Conservation (phyloP, 805 yeast species). For the Yarrowia osloensis region DNA sequence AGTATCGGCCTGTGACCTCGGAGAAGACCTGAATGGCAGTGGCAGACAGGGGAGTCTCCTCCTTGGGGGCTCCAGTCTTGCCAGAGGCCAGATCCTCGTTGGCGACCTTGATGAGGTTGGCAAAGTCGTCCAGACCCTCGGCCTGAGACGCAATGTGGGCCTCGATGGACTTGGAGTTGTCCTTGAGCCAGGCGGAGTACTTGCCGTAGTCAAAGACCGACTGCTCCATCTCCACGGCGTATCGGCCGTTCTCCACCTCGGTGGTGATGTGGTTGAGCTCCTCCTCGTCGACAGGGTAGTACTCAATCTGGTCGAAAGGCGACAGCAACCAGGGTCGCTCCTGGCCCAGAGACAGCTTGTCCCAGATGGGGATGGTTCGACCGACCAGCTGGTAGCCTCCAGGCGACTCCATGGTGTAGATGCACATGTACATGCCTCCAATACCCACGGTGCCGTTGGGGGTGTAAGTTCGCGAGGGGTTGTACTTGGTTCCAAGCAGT, state of each 20-base stretch:
- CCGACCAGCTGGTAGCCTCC: slow-evolving; percentile 98
- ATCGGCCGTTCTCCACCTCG: slow-evolving; percentile 78
- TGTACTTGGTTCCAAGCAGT: slow-evolving; percentile 87
- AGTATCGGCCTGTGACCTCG: slow-evolving; percentile 92
- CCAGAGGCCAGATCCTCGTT: slow-evolving; percentile 74
- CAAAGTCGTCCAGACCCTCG: slow-evolving; percentile 83
- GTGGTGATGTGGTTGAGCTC: slow-evolving; percentile 73
- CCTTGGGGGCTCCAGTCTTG: slow-evolving; percentile 48
- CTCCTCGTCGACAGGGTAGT: slow-evolving; percentile 85
- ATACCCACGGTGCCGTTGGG: slow-evolving; percentile 97
- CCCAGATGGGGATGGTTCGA: slow-evolving; percentile 97
- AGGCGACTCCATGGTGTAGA: slow-evolving; percentile 96
- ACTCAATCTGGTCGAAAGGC: slow-evolving; percentile 93
- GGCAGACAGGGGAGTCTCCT: slow-evolving; percentile 45
- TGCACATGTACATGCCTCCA: slow-evolving; percentile 99
- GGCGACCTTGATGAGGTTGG: slow-evolving; percentile 74
- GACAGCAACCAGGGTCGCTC: slow-evolving; percentile 84
- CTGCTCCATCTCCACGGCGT: slow-evolving; percentile 70
- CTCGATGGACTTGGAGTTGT: slow-evolving; percentile 69
- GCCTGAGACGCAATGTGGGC: slow-evolving; percentile 68
- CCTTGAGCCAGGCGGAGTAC: slow-evolving; percentile 77
- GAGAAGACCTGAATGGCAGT: slow-evolving; percentile 86
- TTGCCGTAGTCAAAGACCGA: slow-evolving; percentile 79
- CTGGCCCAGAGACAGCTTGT: slow-evolving; percentile 75
- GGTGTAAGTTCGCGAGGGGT: slow-evolving; percentile 94